phyloP scores from a whole-genome alignment of 305 asterid species.

The Fraxinus baroniana region DNA sequence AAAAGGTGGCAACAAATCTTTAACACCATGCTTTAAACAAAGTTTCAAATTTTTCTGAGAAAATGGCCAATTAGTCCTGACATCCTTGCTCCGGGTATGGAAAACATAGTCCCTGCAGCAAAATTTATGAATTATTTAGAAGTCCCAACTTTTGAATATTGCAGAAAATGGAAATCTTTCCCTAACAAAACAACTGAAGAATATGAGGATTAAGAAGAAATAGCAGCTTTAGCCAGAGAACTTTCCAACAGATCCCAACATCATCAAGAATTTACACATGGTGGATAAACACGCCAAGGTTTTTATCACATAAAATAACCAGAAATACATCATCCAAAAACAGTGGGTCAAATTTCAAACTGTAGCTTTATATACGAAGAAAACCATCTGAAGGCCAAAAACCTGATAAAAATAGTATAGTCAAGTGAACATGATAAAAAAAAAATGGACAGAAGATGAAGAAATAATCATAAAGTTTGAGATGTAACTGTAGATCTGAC shows the following conservation, averaged over 20 bases:
- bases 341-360: slow-evolving; percentile 27
- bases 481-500: slow-evolving; percentile 45
- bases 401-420: slow-evolving; percentile 25
- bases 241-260: neutral
- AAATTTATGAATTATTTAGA: neutral
- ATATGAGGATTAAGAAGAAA: neutral
- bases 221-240: slow-evolving; percentile 24
- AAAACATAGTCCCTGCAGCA: slow-evolving; percentile 83
- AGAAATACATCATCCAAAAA: slow-evolving; percentile 19
- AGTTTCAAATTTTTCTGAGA: slow-evolving; percentile 69
- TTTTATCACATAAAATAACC: slow-evolving; percentile 51
- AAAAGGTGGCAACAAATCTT: slow-evolving; percentile 78
- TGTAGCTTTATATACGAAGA: slow-evolving; percentile 22
- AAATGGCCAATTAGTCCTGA: slow-evolving; percentile 84
- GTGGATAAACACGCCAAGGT: slow-evolving; percentile 13
- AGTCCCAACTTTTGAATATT: neutral
- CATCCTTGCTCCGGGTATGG: slow-evolving; percentile 55
- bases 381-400: slow-evolving; percentile 25
- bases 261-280: neutral
- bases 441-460: neutral
- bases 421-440: slow-evolving; percentile 23
- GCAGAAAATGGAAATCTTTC: neutral
- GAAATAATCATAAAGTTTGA: slow-evolving; percentile 10
- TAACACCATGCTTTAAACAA: slow-evolving; percentile 72
- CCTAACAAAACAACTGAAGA: neutral